Evolutionary conservation across 164 flowering plant species (phyloP), one percentile per base, ranked within the genome.

Genomic region (Stephania yunnanensis): DNA sequence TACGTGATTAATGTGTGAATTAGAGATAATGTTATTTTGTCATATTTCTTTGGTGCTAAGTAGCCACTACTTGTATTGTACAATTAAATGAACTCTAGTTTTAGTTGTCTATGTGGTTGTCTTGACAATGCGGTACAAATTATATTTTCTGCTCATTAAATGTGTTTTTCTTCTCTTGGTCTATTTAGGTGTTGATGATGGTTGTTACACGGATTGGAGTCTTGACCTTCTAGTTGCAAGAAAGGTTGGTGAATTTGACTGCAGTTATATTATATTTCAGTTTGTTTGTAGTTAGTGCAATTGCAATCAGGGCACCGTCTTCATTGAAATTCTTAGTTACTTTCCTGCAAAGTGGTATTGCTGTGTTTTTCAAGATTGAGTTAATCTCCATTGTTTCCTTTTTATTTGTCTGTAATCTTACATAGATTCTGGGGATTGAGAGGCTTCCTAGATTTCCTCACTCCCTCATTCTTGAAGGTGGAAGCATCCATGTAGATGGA

Each of bases 401-500:
- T 75, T 70, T 50, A 31, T 85, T 42, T 70, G 15, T 50, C 1
- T 50, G 10, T 15, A 58, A 58, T 15, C 19, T 2, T 58, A 15
- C 19, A 58, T 80, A 95, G 99, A 88, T 95, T 72, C 70, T 93
- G 78, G 89, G 75, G 78, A 80, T 87, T 76, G 98, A 93, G 87
- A 89, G 74, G 82, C 42, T 88, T 79, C 94, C 97, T 52, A 85
- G 91, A 78, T 95, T 92, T 84, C 85, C 87, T 6, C 90, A 91
- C 10, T 73, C 86, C 61, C 84, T 95, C 73, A 81, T 95, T 76
- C 95, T 95, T 77, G 99, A 95, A 85, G 99, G 97, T 78, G 99
- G 99, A 80, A 93, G 97, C 87, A 93, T 95, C 79, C 99, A 95
- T 83, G 99, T 95, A 5, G 99, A 95, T 82, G 98, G 99, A 81